These are phyloP conservation scores for Aspergillus awamori DNA, from an alignment of 2,329 filamentous ascomycete species.

Conservation along the genomic window DNA sequence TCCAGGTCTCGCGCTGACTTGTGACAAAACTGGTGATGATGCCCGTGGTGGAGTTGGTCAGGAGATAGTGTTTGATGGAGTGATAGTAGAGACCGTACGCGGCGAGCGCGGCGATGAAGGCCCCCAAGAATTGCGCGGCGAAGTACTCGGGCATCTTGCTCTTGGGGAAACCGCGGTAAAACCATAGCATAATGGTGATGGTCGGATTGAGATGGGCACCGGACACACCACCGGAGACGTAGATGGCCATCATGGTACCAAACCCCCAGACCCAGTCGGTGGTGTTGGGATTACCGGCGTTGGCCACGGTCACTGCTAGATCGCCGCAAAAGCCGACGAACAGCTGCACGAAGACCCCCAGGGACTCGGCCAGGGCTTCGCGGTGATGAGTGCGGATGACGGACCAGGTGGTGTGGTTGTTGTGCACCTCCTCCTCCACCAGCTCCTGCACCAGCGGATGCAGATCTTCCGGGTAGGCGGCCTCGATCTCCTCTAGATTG, in stretches of 20 bases:
- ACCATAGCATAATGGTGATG: slow-evolving; percentile 50
- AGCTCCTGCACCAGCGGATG: slow-evolving; percentile 48
- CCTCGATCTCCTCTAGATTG: slow-evolving; percentile 33
- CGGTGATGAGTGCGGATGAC: slow-evolving; percentile 55
- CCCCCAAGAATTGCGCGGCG: slow-evolving; percentile 56
- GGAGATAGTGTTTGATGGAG: slow-evolving; percentile 38
- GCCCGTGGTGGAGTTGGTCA: slow-evolving; percentile 28
- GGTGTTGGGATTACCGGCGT: slow-evolving; percentile 48
- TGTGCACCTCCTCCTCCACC: slow-evolving; percentile 54
- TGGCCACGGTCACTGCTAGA: slow-evolving; percentile 46
- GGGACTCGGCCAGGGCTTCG: slow-evolving; percentile 57
- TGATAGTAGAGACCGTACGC: slow-evolving; percentile 49
- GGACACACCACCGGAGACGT: slow-evolving; percentile 52
- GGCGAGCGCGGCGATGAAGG: slow-evolving; percentile 53
- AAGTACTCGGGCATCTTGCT: slow-evolving; percentile 55
- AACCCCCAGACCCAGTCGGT: slow-evolving; percentile 57
- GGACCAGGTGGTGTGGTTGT: slow-evolving; percentile 53
- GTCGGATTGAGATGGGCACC: slow-evolving; percentile 52
- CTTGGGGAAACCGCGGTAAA: slow-evolving; percentile 58
- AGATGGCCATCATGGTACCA: slow-evolving; percentile 56
- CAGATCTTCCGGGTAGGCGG: slow-evolving; percentile 46
- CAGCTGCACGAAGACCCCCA: slow-evolving; percentile 49
- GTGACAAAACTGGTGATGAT: slow-evolving; percentile 51
- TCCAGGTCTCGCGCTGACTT: slow-evolving; percentile 44
- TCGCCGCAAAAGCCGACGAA: slow-evolving; percentile 56